Evolutionary conservation across 306 rosid genomes (phyloP).

Genomic region (Pyrus communis): DNA sequence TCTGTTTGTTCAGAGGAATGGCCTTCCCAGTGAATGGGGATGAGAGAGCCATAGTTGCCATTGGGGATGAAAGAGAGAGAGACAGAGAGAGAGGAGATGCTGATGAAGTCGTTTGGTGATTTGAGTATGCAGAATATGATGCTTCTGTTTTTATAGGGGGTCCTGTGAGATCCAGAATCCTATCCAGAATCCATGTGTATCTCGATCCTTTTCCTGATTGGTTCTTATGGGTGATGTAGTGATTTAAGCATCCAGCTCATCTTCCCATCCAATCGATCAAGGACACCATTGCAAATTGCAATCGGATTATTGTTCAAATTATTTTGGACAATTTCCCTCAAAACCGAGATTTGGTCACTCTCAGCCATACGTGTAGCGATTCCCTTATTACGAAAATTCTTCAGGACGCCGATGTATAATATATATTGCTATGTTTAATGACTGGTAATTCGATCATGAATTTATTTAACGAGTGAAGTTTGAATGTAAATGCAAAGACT

Average conservation of each 20-base stretch:
- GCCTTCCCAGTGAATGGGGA: slow-evolving; percentile 28
- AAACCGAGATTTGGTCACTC: background rate
- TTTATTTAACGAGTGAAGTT: too few relatives aligned
- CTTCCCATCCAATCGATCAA: background rate
- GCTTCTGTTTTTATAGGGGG: background rate
- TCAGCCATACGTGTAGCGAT: background rate
- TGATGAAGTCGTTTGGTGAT: background rate
- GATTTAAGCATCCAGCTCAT: slow-evolving; percentile 5
- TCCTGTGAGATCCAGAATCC: slow-evolving; percentile 1
- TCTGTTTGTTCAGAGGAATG: slow-evolving; percentile 13
- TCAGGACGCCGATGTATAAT: too few relatives aligned
- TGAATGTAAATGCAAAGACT: too few relatives aligned
- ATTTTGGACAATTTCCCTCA: background rate
- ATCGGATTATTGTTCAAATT: background rate
- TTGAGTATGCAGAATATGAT: background rate
- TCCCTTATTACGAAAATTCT: background rate
- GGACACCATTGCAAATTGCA: background rate
- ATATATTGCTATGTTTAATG: too few relatives aligned
- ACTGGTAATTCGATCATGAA: too few relatives aligned
- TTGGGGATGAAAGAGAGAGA: background rate
- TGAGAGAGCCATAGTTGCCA: slow-evolving; percentile 33
- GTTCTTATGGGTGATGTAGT: background rate
- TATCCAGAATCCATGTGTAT: slow-evolving; percentile 5
- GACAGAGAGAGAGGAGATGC: background rate
- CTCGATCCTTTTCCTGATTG: slow-evolving; percentile 7